phyloP scores from a whole-genome alignment of 1,284 basidiomycete species.

The Leucocoprinus gongylophorus region DNA sequence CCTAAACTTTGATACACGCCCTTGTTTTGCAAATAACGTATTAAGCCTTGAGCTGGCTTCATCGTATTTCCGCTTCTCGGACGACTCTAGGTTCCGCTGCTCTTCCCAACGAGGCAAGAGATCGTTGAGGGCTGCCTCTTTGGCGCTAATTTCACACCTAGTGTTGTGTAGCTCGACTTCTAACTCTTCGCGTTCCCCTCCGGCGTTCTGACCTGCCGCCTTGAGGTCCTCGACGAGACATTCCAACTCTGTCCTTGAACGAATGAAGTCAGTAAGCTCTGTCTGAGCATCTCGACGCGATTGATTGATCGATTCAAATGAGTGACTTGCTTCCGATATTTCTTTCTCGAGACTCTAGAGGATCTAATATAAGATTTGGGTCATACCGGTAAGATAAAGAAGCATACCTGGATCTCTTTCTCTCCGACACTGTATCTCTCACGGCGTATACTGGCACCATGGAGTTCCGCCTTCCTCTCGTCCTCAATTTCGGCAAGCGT shows the following conservation, averaged over 20 bases:
- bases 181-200: slow-evolving; percentile 58
- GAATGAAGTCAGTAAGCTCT: slow-evolving; percentile 76
- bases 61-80: slow-evolving; percentile 69
- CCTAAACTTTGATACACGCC: slow-evolving; percentile 79
- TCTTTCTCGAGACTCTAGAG: slow-evolving; percentile 65
- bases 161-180: slow-evolving; percentile 61
- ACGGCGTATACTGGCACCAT: slow-evolving; percentile 74
- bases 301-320: slow-evolving; percentile 60
- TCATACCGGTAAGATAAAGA: neutral
- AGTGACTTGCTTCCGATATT: slow-evolving; percentile 66
- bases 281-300: slow-evolving; percentile 67
- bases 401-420: slow-evolving; percentile 69
- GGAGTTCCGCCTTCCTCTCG: slow-evolving; percentile 76
- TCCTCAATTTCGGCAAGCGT: slow-evolving; percentile 80
- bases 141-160: slow-evolving; percentile 53
- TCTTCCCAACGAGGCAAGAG: slow-evolving; percentile 65
- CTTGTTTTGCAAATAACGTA: slow-evolving; percentile 82
- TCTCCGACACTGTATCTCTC: slow-evolving; percentile 81
- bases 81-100: slow-evolving; percentile 47
- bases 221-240: slow-evolving; percentile 80
- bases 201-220: slow-evolving; percentile 51
- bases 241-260: slow-evolving; percentile 73
- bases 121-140: slow-evolving; percentile 55
- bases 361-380: neutral
- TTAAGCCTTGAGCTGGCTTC: slow-evolving; percentile 63